Base-by-base conservation (phyloP, 2,329 filamentous ascomycete species). In the Nemania sp. region DNA sequence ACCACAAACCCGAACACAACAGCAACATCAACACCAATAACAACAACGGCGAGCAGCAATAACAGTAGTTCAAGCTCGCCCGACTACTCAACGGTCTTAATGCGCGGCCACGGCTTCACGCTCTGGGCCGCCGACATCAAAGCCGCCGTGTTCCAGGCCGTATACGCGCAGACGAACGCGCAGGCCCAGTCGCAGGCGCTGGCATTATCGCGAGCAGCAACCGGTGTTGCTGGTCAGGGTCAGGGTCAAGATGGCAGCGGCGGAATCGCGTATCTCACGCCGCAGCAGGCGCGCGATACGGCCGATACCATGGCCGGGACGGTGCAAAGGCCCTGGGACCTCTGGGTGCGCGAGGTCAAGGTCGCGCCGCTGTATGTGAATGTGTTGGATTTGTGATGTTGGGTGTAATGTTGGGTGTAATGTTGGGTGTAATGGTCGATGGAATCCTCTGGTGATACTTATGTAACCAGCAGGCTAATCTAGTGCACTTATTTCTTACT, bases 51-150 rank as follows among this genome's bases (percentile, higher is more conserved):
- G 8, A 20, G 7, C 6, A 17, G 19, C 14, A 14, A 33, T 11
- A 17, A 6, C 6, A 22, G 22, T 11, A 14, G 36, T 17, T 5
- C 31, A 19, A 33, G 20, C 20, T 28, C n/a, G n/a, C n/a, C n/a
- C n/a, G 5, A 23, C 9, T 23, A 56, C 33, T 17, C 39, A 0
- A 54, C 61, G 3, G 46, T 48, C 24, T 47, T 62, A 6, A 63
- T 61, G 59, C 37, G 43, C n/a, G 49, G 46, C 31, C 62, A 62
- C 40, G 61, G 61, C 12, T 61, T 62, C 47, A 57, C 52, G 5
- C 51, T 46, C 2, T 50, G 40, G 33, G 57, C 53, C 11, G 19
- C 43, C 9, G 19, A 30, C n/a, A 54, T 63, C 14, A 54, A 60
- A 33, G 34, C 36, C 6, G 62, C 42, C 12, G 60, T 64, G 14